These are phyloP conservation scores for Aegilops sharonensis DNA, from an alignment of 176 grass and related monocot genomes.

Conservation along the genomic window DNA sequence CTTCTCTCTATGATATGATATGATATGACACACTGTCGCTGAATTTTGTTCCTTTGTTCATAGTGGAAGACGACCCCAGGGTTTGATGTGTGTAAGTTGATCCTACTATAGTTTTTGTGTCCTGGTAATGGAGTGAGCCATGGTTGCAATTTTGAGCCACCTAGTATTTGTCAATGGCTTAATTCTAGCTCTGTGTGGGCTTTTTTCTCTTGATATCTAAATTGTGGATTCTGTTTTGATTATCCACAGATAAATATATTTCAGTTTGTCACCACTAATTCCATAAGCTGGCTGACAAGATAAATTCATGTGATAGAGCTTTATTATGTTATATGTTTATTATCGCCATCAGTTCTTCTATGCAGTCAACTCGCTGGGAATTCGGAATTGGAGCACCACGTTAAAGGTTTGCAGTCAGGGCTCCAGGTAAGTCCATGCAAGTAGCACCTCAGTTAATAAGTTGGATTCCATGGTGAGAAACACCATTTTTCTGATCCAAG, in stretches of 20 bases:
- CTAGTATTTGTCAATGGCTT: neutral
- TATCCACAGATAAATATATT: neutral
- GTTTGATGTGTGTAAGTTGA: conserved; percentile 1
- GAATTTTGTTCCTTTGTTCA: neutral
- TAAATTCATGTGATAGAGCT: too few species aligned
- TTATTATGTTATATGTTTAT: neutral
- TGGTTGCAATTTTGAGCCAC: neutral
- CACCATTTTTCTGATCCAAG: neutral
- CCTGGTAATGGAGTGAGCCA: neutral
- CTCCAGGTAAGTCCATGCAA: conserved; percentile 12
- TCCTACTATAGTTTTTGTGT: neutral
- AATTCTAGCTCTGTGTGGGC: neutral
- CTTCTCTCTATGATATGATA: conserved; percentile 11
- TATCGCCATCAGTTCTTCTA: neutral
- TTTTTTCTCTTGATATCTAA: neutral
- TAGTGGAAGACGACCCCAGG: neutral
- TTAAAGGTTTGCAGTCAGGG: neutral
- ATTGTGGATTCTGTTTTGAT: neutral
- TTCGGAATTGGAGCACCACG: neutral
- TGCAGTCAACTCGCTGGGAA: neutral
- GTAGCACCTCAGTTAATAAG: neutral
- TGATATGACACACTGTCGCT: neutral
- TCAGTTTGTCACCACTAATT: neutral
- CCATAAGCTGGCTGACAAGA: neutral
- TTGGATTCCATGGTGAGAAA: conserved; percentile 13